A percentile compares a stretch with the other conserved stretches of the same genome.
These are phyloP conservation scores for Graphilbum sp. DNA, from an alignment of 2,329 filamentous ascomycete species.

Conservation along the genomic window DNA sequence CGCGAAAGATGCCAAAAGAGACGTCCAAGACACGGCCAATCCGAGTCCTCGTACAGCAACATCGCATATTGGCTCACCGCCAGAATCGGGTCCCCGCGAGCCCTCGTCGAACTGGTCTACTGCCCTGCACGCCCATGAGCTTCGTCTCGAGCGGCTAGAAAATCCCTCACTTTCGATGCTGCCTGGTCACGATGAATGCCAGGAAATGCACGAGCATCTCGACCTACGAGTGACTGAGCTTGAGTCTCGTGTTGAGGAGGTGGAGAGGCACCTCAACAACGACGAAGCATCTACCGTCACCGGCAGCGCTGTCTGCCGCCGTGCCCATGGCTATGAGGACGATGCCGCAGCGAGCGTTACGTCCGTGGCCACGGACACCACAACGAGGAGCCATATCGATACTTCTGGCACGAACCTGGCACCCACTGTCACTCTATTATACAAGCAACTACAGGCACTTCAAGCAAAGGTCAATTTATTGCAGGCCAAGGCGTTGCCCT, in stretches of 20 bases:
- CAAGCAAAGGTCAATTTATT: slow-evolving; percentile 36
- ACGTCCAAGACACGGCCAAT: not conserved
- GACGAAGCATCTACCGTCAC: slow-evolving; percentile 26
- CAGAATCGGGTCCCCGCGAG: slow-evolving; percentile 8
- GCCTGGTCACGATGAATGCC: slow-evolving; percentile 49
- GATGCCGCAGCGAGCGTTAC: slow-evolving; percentile 26
- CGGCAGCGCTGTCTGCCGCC: slow-evolving; percentile 16
- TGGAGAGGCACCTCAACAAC: slow-evolving; percentile 33
- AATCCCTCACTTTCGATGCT: slow-evolving; percentile 48
- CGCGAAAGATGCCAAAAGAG: not conserved
- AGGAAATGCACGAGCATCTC: slow-evolving; percentile 48
- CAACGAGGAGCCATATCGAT: slow-evolving; percentile 7
- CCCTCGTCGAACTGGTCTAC: slow-evolving; percentile 30
- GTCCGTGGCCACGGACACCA: slow-evolving; percentile 27
- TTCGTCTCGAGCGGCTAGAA: slow-evolving; percentile 53
- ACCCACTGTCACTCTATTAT: not conserved
- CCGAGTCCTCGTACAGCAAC: not conserved
- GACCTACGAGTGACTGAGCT: slow-evolving; percentile 55
- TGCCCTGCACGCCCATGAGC: slow-evolving; percentile 42
- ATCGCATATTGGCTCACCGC: not conserved
- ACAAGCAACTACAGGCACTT: slow-evolving; percentile 29
- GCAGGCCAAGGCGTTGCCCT: slow-evolving; percentile 40
- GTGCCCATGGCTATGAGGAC: slow-evolving; percentile 20
- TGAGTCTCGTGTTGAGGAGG: slow-evolving; percentile 44
- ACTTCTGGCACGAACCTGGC: not conserved